A percentile compares a stretch with the other conserved stretches of the same genome.
phyloP scores from a whole-genome alignment of 2,329 filamentous ascomycete species.

The Phialocephala sp. region DNA sequence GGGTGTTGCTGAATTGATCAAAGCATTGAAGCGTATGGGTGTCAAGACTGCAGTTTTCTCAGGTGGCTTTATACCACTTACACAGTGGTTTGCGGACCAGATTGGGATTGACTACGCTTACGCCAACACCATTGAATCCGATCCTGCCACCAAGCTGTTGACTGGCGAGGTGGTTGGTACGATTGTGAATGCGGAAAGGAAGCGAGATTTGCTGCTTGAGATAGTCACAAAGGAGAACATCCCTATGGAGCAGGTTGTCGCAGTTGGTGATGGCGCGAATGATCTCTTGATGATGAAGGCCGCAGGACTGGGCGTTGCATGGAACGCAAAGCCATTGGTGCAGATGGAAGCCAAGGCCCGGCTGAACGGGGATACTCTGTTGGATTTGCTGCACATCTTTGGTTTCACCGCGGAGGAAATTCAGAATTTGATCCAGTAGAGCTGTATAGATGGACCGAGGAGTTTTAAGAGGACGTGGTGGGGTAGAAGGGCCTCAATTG shows the following conservation, averaged over 20 bases:
- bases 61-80: constrained; percentile 89
- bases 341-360: constrained; percentile 77
- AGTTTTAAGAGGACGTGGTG: not conserved
- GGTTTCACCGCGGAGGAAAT: constrained; percentile 73
- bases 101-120: constrained; percentile 86
- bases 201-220: constrained; percentile 72
- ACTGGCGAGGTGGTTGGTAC: constrained; percentile 75
- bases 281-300: constrained; percentile 80
- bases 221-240: constrained; percentile 73
- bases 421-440: constrained; percentile 40
- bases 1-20: constrained; percentile 77
- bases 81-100: constrained; percentile 80
- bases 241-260: constrained; percentile 69
- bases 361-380: constrained; percentile 72
- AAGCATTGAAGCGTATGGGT: constrained; percentile 76
- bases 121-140: constrained; percentile 81
- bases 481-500: not conserved
- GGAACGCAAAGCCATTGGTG: constrained; percentile 83
- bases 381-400: constrained; percentile 76
- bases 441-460: not conserved
- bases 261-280: constrained; percentile 83
- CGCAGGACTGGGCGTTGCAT: constrained; percentile 79
- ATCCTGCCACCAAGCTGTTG: constrained; percentile 58
- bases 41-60: constrained; percentile 90
- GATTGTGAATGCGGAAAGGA: constrained; percentile 79